Conservation (phyloP, 2,329 filamentous ascomycete species). For the Penicillium vulpinum region DNA sequence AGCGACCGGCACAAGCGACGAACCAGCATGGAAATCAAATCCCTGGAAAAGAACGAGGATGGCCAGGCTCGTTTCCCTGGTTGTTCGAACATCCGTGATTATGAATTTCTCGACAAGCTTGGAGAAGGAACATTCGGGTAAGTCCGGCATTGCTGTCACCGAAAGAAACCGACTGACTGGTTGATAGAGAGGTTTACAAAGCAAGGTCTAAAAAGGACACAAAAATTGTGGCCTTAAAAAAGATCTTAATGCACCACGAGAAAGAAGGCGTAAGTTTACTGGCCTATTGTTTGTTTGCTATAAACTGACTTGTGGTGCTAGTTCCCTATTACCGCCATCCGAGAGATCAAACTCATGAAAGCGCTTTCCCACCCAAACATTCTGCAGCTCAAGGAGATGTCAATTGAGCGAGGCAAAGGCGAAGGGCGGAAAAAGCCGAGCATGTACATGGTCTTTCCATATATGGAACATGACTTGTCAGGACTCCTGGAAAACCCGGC, state of each 20-base stretch:
- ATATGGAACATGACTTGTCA: constrained; percentile 99
- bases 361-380: constrained; percentile 90
- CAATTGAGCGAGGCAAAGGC: constrained; percentile 73
- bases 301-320: background rate
- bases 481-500: constrained; percentile 92
- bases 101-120: constrained; percentile 55
- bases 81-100: constrained; percentile 62
- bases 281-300: background rate
- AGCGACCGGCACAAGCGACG: background rate
- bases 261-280: constrained; percentile 74
- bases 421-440: constrained; percentile 75
- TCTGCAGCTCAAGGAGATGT: constrained; percentile 89
- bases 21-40: constrained; percentile 37
- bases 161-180: constrained; percentile 13
- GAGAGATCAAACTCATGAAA: constrained; percentile 97
- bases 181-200: constrained; percentile 80
- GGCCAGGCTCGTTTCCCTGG: constrained; percentile 69
- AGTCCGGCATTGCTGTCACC: constrained; percentile 27
- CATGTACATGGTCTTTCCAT: constrained; percentile 98
- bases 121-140: constrained; percentile 95
- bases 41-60: constrained; percentile 48
- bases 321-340: constrained; percentile 96
- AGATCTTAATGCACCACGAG: constrained; percentile 99
- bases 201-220: constrained; percentile 75
- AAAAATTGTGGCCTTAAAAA: constrained; percentile 83